Percentiles rank a stretch among this genome's conserved stretches.
Conservation (phyloP, 305 asterid species). For the Ilex paraguariensis region DNA sequence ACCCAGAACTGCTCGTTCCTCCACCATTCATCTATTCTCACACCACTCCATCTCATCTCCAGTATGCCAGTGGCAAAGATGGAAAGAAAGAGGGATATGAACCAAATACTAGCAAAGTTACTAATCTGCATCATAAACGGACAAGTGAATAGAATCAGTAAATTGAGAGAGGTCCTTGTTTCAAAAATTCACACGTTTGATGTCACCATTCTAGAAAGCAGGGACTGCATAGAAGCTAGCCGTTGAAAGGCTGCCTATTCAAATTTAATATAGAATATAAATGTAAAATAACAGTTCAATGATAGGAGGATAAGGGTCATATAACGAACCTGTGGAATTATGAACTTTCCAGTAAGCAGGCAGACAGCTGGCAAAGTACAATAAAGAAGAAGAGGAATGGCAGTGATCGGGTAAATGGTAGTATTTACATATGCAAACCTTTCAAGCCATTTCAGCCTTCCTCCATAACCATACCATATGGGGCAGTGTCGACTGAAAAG, state of each 20-base stretch:
- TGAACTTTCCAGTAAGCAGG: conserved; percentile 85
- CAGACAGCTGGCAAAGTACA: conserved; percentile 94
- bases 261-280: no score
- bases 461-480: conserved; percentile 86
- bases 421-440: conserved; percentile 91
- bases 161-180: background rate
- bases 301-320: no score
- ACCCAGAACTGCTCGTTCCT: conserved; percentile 99
- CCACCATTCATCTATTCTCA: conserved; percentile 98
- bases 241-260: no score
- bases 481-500: conserved; percentile 94
- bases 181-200: no score
- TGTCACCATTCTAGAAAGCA: background rate
- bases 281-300: no score
- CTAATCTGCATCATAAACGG: conserved; percentile 57
- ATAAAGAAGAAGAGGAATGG: conserved; percentile 79
- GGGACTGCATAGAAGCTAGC: background rate
- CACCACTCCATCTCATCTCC: conserved; percentile 99
- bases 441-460: conserved; percentile 90
- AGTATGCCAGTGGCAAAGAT: conserved; percentile 94
- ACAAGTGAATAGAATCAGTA: background rate
- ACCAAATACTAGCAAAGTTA: conserved; percentile 91
- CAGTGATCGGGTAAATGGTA: conserved; percentile 83
- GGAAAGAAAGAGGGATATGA: conserved; percentile 89
- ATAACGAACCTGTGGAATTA: conserved; percentile 80